These are phyloP conservation scores for Cladobotryum protrusum DNA, from an alignment of 2,329 filamentous ascomycete genomes.

Conservation along the genomic window DNA sequence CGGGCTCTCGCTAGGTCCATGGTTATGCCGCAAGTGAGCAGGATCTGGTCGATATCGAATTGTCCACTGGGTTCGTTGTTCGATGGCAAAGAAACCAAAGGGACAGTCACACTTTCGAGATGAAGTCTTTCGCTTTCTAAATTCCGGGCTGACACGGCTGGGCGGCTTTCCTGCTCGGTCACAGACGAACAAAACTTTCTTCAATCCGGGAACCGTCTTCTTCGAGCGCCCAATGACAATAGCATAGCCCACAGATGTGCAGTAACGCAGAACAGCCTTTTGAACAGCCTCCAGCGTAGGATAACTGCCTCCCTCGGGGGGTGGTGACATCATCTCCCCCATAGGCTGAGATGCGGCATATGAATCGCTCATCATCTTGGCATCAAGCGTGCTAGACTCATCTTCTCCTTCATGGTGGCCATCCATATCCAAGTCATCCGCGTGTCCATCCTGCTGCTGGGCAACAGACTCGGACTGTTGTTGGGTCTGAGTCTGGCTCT, in stretches of 20 bases:
- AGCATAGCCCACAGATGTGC: slow-evolving; percentile 60
- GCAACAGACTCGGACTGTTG: slow-evolving; percentile 30
- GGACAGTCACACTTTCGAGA: slow-evolving; percentile 64
- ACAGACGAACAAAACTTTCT: slow-evolving; percentile 63
- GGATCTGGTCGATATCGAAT: slow-evolving; percentile 57
- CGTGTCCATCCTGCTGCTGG: slow-evolving; percentile 36
- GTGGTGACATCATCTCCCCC: slow-evolving; percentile 55
- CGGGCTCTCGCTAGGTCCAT: slow-evolving; percentile 60
- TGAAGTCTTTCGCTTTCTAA: slow-evolving; percentile 59
- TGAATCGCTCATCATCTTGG: slow-evolving; percentile 41
- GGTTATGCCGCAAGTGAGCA: slow-evolving; percentile 55
- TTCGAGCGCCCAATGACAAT: slow-evolving; percentile 64
- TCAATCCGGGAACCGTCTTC: slow-evolving; percentile 60
- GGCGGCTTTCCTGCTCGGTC: slow-evolving; percentile 59
- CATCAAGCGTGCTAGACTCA: slow-evolving; percentile 37
- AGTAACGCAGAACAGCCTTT: slow-evolving; percentile 58
- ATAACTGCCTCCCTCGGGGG: slow-evolving; percentile 58
- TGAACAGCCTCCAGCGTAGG: slow-evolving; percentile 59
- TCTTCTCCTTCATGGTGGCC: slow-evolving; percentile 43
- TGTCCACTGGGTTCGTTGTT: slow-evolving; percentile 61
- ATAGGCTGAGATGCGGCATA: slow-evolving; percentile 49
- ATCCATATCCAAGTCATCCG: slow-evolving; percentile 49
- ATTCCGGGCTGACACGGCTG: slow-evolving; percentile 55
- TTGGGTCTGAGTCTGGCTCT: slow-evolving; percentile 24
- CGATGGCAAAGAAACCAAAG: slow-evolving; percentile 64